A percentile compares a stretch with the other conserved stretches of the same genome.
Conservation (phyloP, 1,139 yeast species). For the Saccharomycopsis hybrid region DNA sequence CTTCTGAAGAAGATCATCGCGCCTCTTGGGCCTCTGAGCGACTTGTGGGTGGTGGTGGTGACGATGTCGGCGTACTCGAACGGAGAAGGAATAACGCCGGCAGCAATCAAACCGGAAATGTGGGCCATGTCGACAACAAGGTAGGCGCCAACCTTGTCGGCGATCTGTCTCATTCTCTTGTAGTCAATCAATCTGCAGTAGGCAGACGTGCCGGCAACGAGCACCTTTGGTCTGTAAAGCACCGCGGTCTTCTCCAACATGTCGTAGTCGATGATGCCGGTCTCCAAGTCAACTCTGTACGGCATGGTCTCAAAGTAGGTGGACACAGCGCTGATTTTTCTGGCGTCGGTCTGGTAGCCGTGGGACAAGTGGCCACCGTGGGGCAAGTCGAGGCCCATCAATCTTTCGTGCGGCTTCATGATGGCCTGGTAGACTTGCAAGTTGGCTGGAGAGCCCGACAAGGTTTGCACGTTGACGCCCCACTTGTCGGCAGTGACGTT, state of each 20-base stretch:
- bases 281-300: conserved; percentile 82
- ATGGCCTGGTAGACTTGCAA: conserved; percentile 93
- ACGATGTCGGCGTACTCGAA: conserved; percentile 95
- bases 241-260: conserved; percentile 85
- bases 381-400: conserved; percentile 96
- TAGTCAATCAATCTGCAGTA: conserved; percentile 94
- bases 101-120: conserved; percentile 92
- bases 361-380: conserved; percentile 98
- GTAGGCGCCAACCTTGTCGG: conserved; percentile 95
- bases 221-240: conserved; percentile 88
- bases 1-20: conserved; percentile 98
- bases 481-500: conserved; percentile 72
- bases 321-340: conserved; percentile 93
- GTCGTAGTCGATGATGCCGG: conserved; percentile 94
- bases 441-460: conserved; percentile 97
- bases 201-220: conserved; percentile 98
- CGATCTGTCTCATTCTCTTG: conserved; percentile 92
- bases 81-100: conserved; percentile 95
- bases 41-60: conserved; percentile 97
- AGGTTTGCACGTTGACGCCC: conserved; percentile 97
- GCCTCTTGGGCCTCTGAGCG: conserved; percentile 98
- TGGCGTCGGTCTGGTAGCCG: conserved; percentile 94
- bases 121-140: conserved; percentile 98
- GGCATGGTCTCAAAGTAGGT: conserved; percentile 99
- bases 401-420: conserved; percentile 89